These are phyloP conservation scores for Ophryocystis elektroscirrha DNA, from an alignment of 169 alveolate genomes.

Conservation along the genomic window DNA sequence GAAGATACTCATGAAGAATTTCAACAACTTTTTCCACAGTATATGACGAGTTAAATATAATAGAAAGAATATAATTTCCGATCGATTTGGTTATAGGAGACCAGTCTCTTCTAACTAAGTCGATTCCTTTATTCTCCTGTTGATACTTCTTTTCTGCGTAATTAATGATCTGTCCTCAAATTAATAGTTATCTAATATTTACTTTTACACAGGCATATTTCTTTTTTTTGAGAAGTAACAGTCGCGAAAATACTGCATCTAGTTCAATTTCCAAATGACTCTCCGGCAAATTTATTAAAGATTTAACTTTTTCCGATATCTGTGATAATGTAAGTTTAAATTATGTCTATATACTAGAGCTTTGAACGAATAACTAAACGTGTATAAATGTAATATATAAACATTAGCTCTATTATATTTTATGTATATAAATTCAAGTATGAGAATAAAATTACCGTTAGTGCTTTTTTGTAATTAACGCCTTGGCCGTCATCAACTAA, in stretches of 20 bases:
- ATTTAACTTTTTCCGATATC: too few relatives aligned
- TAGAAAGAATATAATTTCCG: constrained; percentile 7
- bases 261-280: constrained; percentile 71
- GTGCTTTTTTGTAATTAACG: constrained; percentile 40
- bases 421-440: too few relatives aligned
- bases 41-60: constrained; percentile 9
- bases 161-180: too few relatives aligned
- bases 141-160: too few relatives aligned
- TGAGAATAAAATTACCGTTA: too few relatives aligned
- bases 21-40: constrained; percentile 31
- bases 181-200: too few relatives aligned
- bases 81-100: constrained; percentile 51
- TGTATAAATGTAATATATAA: too few relatives aligned
- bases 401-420: too few relatives aligned
- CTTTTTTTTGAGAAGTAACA: constrained; percentile 74
- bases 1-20: constrained; percentile 43
- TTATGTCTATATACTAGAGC: too few relatives aligned
- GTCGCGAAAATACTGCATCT: constrained; percentile 71
- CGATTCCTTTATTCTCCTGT: constrained; percentile 78
- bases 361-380: too few relatives aligned
- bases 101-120: constrained; percentile 90
- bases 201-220: constrained; percentile 80
- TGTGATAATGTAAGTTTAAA: too few relatives aligned
- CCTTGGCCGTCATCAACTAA: constrained; percentile 16
- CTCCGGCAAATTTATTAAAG: constrained; percentile 60